Conservation (phyloP, 2,329 filamentous ascomycete genomes). For the Phaeosphaeriaceae sp. region DNA sequence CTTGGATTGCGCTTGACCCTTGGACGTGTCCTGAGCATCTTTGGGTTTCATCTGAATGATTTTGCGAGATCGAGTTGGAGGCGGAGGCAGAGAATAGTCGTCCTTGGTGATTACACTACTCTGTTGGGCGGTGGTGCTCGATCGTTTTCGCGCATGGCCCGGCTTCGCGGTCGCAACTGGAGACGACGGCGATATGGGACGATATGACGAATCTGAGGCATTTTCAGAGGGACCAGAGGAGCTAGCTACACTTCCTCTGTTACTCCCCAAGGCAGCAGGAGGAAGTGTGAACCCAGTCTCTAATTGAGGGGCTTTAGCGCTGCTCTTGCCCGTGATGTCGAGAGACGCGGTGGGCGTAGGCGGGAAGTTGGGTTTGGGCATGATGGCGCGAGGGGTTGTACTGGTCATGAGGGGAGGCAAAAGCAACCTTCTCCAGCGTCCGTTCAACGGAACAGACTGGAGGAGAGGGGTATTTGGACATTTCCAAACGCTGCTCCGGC, state of each 20-base stretch:
- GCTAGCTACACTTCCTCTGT: slow-evolving; percentile 52
- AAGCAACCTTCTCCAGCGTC: slow-evolving; percentile 14
- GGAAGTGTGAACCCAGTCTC: slow-evolving; percentile 78
- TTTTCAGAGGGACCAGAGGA: slow-evolving; percentile 57
- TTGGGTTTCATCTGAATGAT: slow-evolving; percentile 97
- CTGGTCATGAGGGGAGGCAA: slow-evolving; percentile 23
- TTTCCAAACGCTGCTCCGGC: slow-evolving; percentile 13
- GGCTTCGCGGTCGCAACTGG: slow-evolving; percentile 41
- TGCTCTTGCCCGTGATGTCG: slow-evolving; percentile 77
- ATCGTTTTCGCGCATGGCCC: slow-evolving; percentile 40
- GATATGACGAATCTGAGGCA: slow-evolving; percentile 61
- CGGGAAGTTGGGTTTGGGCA: slow-evolving; percentile 72
- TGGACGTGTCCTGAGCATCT: slow-evolving; percentile 34
- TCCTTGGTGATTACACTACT: slow-evolving; percentile 59
- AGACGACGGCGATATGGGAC: slow-evolving; percentile 54
- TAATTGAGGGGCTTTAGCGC: slow-evolving; percentile 64
- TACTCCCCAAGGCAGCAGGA: slow-evolving; percentile 70
- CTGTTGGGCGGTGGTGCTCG: slow-evolving; percentile 32
- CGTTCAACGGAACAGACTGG: slow-evolving; percentile 5
- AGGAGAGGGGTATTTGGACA: slow-evolving; percentile 17
- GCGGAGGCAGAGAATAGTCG: slow-evolving; percentile 83
- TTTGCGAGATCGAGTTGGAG: slow-evolving; percentile 88
- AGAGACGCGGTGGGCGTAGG: slow-evolving; percentile 82
- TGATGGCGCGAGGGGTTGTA: slow-evolving; percentile 46
- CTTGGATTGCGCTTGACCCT: slow-evolving; percentile 23